Evolutionary conservation across 2,329 filamentous ascomycete species (phyloP).

Genomic region (Torrubiella hemipterigena): DNA sequence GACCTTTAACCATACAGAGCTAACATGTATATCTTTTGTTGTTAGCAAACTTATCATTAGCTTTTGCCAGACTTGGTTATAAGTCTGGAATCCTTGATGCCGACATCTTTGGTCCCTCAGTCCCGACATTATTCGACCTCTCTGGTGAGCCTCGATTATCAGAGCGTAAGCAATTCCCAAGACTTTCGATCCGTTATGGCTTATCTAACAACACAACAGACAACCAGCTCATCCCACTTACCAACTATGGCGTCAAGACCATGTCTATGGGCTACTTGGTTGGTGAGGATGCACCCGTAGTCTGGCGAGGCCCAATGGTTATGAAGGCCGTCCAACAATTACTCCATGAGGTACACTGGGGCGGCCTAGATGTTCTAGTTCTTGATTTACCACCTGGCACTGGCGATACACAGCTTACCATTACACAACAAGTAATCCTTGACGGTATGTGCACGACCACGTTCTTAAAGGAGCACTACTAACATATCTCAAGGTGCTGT

Average conservation of each 20-base stretch:
- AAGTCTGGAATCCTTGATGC: conserved; percentile 84
- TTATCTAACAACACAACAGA: conserved; percentile 28
- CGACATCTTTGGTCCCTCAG: conserved; percentile 92
- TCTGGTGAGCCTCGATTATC: conserved; percentile 68
- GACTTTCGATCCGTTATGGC: not conserved
- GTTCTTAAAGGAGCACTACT: not conserved
- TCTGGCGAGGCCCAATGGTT: conserved; percentile 94
- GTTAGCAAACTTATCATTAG: conserved; percentile 73
- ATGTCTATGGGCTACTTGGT: conserved; percentile 99
- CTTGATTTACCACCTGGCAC: conserved; percentile 90
- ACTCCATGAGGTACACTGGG: conserved; percentile 92
- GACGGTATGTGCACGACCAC: conserved; percentile 44
- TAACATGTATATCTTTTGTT: no score
- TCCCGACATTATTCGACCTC: conserved; percentile 80
- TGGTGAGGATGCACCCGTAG: conserved; percentile 66
- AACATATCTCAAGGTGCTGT: conserved; percentile 47
- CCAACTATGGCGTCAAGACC: conserved; percentile 90
- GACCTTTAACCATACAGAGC: not conserved
- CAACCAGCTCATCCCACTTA: conserved; percentile 74
- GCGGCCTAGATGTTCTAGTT: conserved; percentile 74
- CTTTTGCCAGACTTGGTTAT: conserved; percentile 72
- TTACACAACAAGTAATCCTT: conserved; percentile 85
- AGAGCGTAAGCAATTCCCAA: conserved; percentile 38
- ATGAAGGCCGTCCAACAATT: conserved; percentile 96
- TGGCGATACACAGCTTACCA: conserved; percentile 91